Conservation (phyloP, 805 yeast genomes). For the Tetrapisispora pingtungensis region DNA sequence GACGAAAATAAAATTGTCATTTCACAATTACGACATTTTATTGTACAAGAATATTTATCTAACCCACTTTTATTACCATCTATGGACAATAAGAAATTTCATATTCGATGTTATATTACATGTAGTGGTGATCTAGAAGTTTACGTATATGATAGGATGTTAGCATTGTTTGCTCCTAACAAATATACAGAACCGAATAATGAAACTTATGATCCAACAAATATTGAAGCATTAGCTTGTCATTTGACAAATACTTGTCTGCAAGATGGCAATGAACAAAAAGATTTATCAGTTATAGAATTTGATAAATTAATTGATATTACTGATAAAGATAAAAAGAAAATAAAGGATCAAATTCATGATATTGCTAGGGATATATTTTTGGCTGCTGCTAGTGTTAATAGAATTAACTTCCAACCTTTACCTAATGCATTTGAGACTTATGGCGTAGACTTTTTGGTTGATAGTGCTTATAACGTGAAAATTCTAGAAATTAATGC, state of each 20-base stretch:
- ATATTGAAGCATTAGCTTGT: conserved; percentile 43
- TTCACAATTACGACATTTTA: conserved; percentile 82
- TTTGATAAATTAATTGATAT: conserved; percentile 48
- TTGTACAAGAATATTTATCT: conserved; percentile 71
- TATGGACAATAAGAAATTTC: conserved; percentile 70
- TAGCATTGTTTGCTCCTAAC: conserved; percentile 67
- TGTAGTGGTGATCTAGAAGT: conserved; percentile 68
- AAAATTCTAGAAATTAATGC: conserved; percentile 77
- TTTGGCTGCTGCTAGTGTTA: conserved; percentile 70
- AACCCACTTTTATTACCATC: conserved; percentile 56
- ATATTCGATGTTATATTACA: conserved; percentile 75
- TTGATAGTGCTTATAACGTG: conserved; percentile 46
- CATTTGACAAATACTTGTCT: conserved; percentile 93
- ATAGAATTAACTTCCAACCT: conserved; percentile 78
- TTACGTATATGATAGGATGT: conserved; percentile 67
- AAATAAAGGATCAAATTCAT: conserved; percentile 47
- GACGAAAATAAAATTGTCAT: conserved; percentile 60
- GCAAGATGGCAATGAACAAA: conserved; percentile 44
- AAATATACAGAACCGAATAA: conserved; percentile 30
- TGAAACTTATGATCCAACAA: conserved; percentile 24
- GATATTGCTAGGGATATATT: conserved; percentile 60
- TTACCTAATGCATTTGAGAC: conserved; percentile 73
- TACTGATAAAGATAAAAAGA: conserved; percentile 26
- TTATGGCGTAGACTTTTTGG: conserved; percentile 82
- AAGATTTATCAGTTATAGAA: conserved; percentile 44